A percentile compares a stretch with the other conserved stretches of the same genome.
phyloP scores from a whole-genome alignment of 1,284 basidiomycete species.

The Papiliotrema flavescens region DNA sequence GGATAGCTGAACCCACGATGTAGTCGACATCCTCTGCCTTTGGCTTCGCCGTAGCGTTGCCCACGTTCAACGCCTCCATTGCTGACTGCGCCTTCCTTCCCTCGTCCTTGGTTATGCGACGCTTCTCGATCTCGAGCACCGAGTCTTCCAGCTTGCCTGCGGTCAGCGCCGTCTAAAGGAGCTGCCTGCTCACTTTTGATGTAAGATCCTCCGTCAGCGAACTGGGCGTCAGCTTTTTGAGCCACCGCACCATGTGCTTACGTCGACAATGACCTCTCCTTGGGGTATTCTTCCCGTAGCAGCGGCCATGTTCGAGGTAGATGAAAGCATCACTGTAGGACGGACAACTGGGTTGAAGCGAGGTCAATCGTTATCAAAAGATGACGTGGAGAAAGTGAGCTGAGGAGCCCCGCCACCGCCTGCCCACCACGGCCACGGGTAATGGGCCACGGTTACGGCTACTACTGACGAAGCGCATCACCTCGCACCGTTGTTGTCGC shows the following conservation, averaged over 20 bases:
- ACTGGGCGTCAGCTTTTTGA: conserved; percentile 23
- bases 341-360: not conserved
- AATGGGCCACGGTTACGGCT: not conserved
- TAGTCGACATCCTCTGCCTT: conserved; percentile 38
- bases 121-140: conserved; percentile 34
- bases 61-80: conserved; percentile 34
- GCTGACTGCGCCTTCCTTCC: conserved; percentile 39
- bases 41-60: conserved; percentile 9
- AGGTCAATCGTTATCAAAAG: not conserved
- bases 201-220: conserved; percentile 43
- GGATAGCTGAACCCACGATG: conserved; percentile 25
- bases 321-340: not conserved
- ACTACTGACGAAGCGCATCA: not conserved
- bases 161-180: not conserved
- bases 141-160: conserved; percentile 41
- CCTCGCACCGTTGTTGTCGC: not conserved
- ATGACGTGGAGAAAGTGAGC: not conserved
- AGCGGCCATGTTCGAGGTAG: not conserved
- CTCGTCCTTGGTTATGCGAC: conserved; percentile 37
- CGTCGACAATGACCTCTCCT: conserved; percentile 44
- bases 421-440: too few species aligned
- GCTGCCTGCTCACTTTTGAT: conserved; percentile 32
- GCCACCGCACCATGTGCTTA: conserved; percentile 14
- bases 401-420: not conserved
- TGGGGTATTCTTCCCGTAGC: conserved; percentile 36